These are phyloP conservation scores for Carallia brachiata DNA, from an alignment of 345 rosid species.

Conservation along the genomic window DNA sequence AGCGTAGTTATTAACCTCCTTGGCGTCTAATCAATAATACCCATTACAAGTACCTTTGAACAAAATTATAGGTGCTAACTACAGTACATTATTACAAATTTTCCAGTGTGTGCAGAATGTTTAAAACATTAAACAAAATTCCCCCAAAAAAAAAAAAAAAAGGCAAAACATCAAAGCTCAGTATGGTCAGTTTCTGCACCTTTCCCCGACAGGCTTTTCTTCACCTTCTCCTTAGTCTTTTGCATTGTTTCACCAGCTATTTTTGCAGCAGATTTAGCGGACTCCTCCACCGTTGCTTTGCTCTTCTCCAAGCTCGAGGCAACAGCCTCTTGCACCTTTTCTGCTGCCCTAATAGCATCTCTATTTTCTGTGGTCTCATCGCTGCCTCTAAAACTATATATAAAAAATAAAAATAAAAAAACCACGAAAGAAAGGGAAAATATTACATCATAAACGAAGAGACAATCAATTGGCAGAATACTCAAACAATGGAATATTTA, in stretches of 20 bases:
- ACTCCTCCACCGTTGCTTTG: conserved; percentile 17
- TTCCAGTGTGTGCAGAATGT: too few species aligned
- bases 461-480: too few species aligned
- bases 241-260: conserved; percentile 11
- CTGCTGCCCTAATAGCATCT: background rate
- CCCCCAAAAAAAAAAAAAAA: background rate
- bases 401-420: too few species aligned
- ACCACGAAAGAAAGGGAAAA: background rate
- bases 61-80: background rate
- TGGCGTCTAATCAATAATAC: too few species aligned
- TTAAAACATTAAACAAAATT: background rate
- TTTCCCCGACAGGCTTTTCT: background rate
- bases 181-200: background rate
- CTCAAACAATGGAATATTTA: too few species aligned
- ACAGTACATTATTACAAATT: too few species aligned
- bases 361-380: background rate
- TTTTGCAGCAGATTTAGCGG: conserved; percentile 15
- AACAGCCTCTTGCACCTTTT: conserved; percentile 17
- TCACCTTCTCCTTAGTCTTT: conserved; percentile 11
- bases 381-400: conserved; percentile 10
- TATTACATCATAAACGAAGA: background rate
- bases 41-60: background rate
- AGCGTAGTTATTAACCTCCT: too few species aligned
- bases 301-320: conserved; percentile 19
- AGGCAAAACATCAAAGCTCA: conserved; percentile 10